Evolutionary conservation across 768 basidiomycete genomes (phyloP).

Genomic region (Cyclocybe aegerita): DNA sequence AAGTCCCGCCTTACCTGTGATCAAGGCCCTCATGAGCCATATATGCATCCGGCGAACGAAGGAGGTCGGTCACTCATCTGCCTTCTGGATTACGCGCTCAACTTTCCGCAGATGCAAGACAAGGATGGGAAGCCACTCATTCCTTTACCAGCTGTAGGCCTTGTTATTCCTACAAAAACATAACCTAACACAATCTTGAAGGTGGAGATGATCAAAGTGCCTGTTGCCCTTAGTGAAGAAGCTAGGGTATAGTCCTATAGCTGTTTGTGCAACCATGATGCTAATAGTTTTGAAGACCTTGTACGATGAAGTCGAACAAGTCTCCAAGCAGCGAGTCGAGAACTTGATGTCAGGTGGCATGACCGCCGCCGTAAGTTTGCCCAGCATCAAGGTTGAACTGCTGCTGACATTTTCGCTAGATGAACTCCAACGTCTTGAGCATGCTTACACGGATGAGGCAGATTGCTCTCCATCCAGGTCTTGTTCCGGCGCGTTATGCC

Average conservation of each 20-base stretch:
- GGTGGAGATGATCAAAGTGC: constrained; percentile 79
- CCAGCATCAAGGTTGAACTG: neutral
- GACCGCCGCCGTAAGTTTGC: constrained; percentile 38
- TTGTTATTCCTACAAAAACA: neutral
- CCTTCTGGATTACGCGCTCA: neutral
- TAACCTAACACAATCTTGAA: constrained; percentile 20
- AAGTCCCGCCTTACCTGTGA: constrained; percentile 3
- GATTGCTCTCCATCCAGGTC: constrained; percentile 73
- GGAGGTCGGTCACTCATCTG: constrained; percentile 44
- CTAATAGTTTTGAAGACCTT: constrained; percentile 39
- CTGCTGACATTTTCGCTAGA: constrained; percentile 33
- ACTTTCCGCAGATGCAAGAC: constrained; percentile 73
- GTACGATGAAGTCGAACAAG: constrained; percentile 67
- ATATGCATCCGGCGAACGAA: constrained; percentile 82
- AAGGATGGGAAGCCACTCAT: constrained; percentile 69
- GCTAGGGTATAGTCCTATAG: constrained; percentile 51
- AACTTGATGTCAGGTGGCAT: constrained; percentile 46
- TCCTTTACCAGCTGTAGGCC: constrained; percentile 65
- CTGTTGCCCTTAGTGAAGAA: constrained; percentile 61
- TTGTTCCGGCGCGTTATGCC: constrained; percentile 71
- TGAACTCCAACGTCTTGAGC: constrained; percentile 68
- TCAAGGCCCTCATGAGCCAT: constrained; percentile 73
- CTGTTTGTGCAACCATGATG: neutral
- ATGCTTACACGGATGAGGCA: constrained; percentile 89
- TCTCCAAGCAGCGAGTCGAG: constrained; percentile 64